phyloP scores from a whole-genome alignment of 2,329 filamentous ascomycete genomes.

The Arthrobotrys conoides region DNA sequence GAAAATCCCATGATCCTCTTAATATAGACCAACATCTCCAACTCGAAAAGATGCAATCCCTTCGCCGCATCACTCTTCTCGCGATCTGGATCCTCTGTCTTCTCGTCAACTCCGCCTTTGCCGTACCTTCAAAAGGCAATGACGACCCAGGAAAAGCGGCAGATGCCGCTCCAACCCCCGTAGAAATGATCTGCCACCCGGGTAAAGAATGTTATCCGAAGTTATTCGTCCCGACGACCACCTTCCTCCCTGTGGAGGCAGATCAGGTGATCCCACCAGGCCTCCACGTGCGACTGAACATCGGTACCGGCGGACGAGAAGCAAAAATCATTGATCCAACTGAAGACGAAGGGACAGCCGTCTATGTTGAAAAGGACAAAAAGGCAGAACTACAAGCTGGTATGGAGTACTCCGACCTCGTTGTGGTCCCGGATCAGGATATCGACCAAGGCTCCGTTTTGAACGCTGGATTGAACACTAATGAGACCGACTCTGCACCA shows the following conservation, averaged over 20 bases:
- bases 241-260: slow-evolving; percentile 75
- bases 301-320: slow-evolving; percentile 76
- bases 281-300: slow-evolving; percentile 77
- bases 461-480: slow-evolving; percentile 45
- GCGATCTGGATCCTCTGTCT: slow-evolving; percentile 51
- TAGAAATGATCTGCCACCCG: slow-evolving; percentile 75
- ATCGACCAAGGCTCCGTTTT: slow-evolving; percentile 58
- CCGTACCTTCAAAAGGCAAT: slow-evolving; percentile 11
- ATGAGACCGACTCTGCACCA: slow-evolving; percentile 57
- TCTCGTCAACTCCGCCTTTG: slow-evolving; percentile 47
- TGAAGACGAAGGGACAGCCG: slow-evolving; percentile 67
- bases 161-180: not conserved
- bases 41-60: slow-evolving; percentile 40
- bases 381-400: slow-evolving; percentile 22
- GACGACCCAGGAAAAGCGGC: not conserved
- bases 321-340: slow-evolving; percentile 76
- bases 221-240: slow-evolving; percentile 75
- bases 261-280: slow-evolving; percentile 77
- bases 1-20: slow-evolving; percentile 64
- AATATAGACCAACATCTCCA: slow-evolving; percentile 5
- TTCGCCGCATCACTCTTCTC: slow-evolving; percentile 44
- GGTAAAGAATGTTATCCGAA: slow-evolving; percentile 75
- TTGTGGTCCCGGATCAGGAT: slow-evolving; percentile 71
- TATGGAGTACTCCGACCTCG: slow-evolving; percentile 68
- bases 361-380: slow-evolving; percentile 50